Evolutionary conservation across 495 filamentous ascomycete species (phyloP).

Genomic region (Aspergillus hancockii): DNA sequence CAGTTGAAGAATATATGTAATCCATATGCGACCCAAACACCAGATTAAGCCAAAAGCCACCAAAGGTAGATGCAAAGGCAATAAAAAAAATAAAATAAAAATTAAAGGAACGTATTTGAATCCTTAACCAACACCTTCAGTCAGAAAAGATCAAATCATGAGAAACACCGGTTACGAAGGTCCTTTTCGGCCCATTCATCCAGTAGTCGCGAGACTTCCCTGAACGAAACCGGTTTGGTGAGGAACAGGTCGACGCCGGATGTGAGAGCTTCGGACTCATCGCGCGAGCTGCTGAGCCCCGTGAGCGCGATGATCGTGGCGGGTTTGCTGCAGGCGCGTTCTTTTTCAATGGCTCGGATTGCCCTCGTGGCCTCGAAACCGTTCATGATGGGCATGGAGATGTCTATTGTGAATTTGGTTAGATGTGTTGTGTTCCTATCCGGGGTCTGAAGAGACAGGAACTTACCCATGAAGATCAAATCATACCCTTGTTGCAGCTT

Average conservation of each 20-base stretch:
- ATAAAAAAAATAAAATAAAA: not conserved
- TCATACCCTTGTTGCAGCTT: constrained; percentile 44
- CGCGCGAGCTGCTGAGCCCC: constrained; percentile 61
- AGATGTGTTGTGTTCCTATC: too few relatives aligned
- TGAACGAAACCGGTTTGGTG: constrained; percentile 67
- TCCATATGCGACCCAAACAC: not conserved
- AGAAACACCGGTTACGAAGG: constrained; percentile 3
- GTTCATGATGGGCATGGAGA: constrained; percentile 78
- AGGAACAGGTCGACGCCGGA: constrained; percentile 73
- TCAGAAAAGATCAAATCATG: not conserved
- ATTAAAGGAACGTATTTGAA: not conserved
- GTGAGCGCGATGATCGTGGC: constrained; percentile 71
- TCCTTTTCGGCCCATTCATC: constrained; percentile 47
- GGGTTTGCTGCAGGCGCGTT: constrained; percentile 34
- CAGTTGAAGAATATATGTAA: not conserved
- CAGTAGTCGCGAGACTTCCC: constrained; percentile 47
- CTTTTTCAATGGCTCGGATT: constrained; percentile 63
- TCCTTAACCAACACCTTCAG: not conserved
- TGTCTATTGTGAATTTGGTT: constrained; percentile 42
- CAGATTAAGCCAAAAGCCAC: not conserved
- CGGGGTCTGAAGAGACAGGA: not conserved
- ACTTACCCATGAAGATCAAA: constrained; percentile 58
- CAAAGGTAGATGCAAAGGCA: not conserved
- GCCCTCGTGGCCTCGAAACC: constrained; percentile 71
- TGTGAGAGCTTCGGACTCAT: constrained; percentile 65